Base-by-base conservation (phyloP, 306 rosid species). In the Quercus dentata region DNA sequence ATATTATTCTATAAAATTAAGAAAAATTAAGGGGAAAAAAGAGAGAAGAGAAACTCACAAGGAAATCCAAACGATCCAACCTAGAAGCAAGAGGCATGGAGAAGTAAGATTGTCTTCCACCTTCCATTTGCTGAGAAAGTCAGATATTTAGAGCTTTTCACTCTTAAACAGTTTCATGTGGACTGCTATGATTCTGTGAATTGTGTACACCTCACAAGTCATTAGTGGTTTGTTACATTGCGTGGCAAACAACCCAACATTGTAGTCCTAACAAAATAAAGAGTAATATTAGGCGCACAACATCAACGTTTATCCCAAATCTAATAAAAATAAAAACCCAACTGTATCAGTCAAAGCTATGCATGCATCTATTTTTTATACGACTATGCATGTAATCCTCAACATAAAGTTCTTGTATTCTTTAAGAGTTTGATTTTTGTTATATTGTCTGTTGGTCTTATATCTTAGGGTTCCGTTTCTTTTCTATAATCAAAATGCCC, bases 31-130 rank as follows among this genome's bases (percentile, higher is more conserved):
- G 44, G 11, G 12, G 58, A 20, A 51, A 31, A 41, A 44, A 67
- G 28, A 15, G 19, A 14, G 38, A 46, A 14, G 21, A 21, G 59
- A 28, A 56, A 62, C 87, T 80, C 69, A 90, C 98, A 71, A 85
- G 58, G 84, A 93, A 90, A 80, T 91, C 93, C 78, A 91, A 77
- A 68, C 90, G 92, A 76, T 91, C 97, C 76, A 93, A 87, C 81
- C 94, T 88, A 44, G 97, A 91, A 75, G 85, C 83, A 30, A 91
- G 85, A 79, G 97, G 85, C 76, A 87, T 80, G 52, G 90, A 82
- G 51, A 90, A 80, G 4, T 82, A 74, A 49, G 75, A 78, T 73
- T 69, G 84, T 77, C 65, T 28, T 72, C 52, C 68, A 17, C 70
- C 85, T 20, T 76, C 86, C 95, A 88, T 90, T 78, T 30, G 68